Base-by-base conservation (phyloP, 1,284 basidiomycete genomes). In the Apiotrichum porosum region DNA sequence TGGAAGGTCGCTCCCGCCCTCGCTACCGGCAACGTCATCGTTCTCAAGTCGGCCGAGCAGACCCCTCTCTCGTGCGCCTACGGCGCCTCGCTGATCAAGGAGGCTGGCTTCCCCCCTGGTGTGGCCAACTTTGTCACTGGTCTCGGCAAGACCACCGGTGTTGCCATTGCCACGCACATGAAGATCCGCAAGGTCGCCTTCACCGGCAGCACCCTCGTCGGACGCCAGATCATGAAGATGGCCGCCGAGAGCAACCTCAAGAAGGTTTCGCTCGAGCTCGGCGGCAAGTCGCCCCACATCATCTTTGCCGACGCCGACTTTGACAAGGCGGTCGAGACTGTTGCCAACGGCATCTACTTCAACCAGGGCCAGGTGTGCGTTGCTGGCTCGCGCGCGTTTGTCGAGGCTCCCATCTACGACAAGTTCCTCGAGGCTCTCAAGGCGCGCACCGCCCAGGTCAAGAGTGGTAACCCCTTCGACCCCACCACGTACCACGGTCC, bases 1-100 rank as follows among this genome's bases (percentile, higher is more conserved):
- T 93, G 90, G 88, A 93, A 93, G 74, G 79, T 92, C 44, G 89
- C 84, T 10, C 91, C 91, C 21, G 91, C 91, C 3, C 80, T 94
- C 44, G 89, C 91, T 6, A 83, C 83, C 37, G 69, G 68, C 22
- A 68, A 66, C 49, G 57, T 56, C 9, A 51, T 72, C 37, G 51
- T 70, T 51, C 65, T 72, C 57, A 72, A 97, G 74, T 88, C 92
- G 9, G 88, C 89, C 31, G 92, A 97, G 73, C 75, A 90, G 48
- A 93, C 90, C 1, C 91, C 92, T 10, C 79, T 95, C 37, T 88
- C 89, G 18, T 88, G 89, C 15, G 78, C 92, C 40, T 60, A 82
- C 84, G 72, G 67, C 79, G 60, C 57, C 31, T 56, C 65, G 39
- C 55, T 67, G 14, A 55, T 53, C 30, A 53, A 57, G 44, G 64